Evolutionary conservation across 371 early-diverging fungal genomes (phyloP).

Genomic region (Apophysomyces variabilis): DNA sequence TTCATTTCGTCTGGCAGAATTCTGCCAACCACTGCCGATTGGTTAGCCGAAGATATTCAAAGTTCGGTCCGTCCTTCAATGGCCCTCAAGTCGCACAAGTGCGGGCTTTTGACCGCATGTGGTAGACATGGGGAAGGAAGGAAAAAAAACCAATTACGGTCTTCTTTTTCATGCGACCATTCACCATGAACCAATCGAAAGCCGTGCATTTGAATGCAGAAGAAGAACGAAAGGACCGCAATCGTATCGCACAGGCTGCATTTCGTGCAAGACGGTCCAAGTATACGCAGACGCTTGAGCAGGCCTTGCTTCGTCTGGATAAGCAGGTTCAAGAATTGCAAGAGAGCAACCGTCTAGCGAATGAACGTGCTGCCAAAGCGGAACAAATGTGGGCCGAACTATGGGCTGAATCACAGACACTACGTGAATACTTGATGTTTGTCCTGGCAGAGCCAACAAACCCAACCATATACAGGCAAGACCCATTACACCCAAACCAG

Average conservation of each 20-base stretch:
- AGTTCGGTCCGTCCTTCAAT: no score
- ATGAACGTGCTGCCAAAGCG: slow-evolving; percentile 17
- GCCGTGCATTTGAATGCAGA: neutral
- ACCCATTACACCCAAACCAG: neutral
- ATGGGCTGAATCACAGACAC: neutral
- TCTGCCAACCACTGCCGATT: no score
- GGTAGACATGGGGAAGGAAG: no score
- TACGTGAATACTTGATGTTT: slow-evolving; percentile 4
- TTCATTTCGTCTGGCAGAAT: no score
- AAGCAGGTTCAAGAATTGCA: slow-evolving; percentile 20
- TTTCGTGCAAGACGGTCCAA: slow-evolving; percentile 28
- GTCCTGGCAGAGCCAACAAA: neutral
- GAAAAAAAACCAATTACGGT: neutral
- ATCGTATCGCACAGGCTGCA: slow-evolving; percentile 32
- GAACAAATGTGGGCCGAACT: slow-evolving; percentile 14
- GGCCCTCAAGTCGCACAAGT: no score
- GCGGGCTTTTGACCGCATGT: no score
- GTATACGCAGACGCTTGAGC: slow-evolving; percentile 23
- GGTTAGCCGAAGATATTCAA: no score
- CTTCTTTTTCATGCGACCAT: neutral
- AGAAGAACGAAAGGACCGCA: slow-evolving; percentile 14
- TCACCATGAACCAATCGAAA: neutral
- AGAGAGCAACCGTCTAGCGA: slow-evolving; percentile 23
- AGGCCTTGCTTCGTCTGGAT: slow-evolving; percentile 16
- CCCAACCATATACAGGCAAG: neutral